Evolutionary conservation across 495 filamentous ascomycete species (phyloP).

Genomic region (Corynascus novoguineensis): DNA sequence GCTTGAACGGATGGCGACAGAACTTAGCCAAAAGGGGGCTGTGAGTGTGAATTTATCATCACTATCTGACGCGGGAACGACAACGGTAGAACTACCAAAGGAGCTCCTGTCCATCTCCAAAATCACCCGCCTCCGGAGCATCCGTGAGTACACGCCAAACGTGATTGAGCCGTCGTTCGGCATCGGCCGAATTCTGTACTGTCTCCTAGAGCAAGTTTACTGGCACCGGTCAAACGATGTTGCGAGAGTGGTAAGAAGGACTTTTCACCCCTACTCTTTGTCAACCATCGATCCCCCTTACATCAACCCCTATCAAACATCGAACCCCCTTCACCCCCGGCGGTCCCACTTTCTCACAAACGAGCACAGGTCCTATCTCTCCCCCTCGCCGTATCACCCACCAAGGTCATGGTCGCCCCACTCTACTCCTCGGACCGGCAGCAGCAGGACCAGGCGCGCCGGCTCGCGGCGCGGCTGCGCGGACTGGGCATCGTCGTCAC

Average conservation of each 20-base stretch:
- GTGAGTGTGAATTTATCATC: slow-evolving; percentile 37
- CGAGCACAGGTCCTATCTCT: slow-evolving; percentile 66
- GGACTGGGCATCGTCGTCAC: slow-evolving; percentile 53
- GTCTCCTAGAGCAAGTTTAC: slow-evolving; percentile 9
- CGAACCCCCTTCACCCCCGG: too few species aligned
- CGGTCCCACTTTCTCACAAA: too few species aligned
- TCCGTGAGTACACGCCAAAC: slow-evolving; percentile 60
- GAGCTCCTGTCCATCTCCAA: slow-evolving; percentile 54
- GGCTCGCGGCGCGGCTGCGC: slow-evolving; percentile 39
- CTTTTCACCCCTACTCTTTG: background rate
- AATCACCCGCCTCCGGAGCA: slow-evolving; percentile 45
- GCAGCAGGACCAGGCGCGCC: slow-evolving; percentile 52
- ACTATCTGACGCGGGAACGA: slow-evolving; percentile 45
- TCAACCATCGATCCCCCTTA: background rate
- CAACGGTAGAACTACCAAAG: slow-evolving; percentile 53
- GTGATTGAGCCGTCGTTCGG: slow-evolving; percentile 71
- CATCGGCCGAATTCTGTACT: slow-evolving; percentile 62
- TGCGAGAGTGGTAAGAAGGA: slow-evolving; percentile 54
- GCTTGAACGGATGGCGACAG: slow-evolving; percentile 45
- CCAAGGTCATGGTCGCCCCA: slow-evolving; percentile 64
- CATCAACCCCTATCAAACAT: too few species aligned
- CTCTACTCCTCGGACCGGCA: slow-evolving; percentile 54
- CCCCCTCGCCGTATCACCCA: slow-evolving; percentile 60
- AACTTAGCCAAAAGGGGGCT: slow-evolving; percentile 47
- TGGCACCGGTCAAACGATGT: slow-evolving; percentile 54